Conservation (phyloP, 306 rosid species). For the Quercus cerris region DNA sequence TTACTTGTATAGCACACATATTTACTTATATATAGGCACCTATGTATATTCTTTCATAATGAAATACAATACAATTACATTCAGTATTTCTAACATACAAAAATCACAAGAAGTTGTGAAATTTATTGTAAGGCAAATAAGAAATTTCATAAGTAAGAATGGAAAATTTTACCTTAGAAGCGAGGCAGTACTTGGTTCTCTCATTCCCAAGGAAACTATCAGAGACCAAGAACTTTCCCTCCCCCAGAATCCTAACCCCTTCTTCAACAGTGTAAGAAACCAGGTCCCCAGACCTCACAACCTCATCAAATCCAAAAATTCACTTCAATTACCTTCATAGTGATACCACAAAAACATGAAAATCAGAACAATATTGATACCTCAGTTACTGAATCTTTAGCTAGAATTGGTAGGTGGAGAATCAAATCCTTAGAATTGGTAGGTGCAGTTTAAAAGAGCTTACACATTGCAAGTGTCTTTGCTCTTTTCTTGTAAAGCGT, state of each 20-base stretch:
- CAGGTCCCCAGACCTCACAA: constrained; percentile 98
- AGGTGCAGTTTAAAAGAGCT: no score
- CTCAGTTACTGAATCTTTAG: constrained; percentile 92
- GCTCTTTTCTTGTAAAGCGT: no score
- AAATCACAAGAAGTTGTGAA: no score
- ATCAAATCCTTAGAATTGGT: no score
- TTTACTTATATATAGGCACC: no score
- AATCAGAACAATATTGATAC: constrained; percentile 24
- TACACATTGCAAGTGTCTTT: no score
- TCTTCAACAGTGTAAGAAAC: constrained; percentile 92
- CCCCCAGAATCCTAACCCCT: constrained; percentile 92
- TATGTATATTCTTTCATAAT: no score
- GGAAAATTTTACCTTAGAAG: constrained; percentile 72
- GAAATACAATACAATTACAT: no score
- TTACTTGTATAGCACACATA: no score
- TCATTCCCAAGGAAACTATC: constrained; percentile 99
- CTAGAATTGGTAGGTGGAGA: no score
- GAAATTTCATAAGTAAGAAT: background rate
- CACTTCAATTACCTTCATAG: constrained; percentile 6
- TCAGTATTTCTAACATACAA: no score
- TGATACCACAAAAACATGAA: background rate
- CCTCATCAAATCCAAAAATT: constrained; percentile 39
- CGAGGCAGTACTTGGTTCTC: constrained; percentile 90
- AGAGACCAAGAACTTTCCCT: constrained; percentile 93
- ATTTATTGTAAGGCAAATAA: background rate